Conservation (phyloP, 2,329 filamentous ascomycete genomes). For the Stachybotrys elegans region DNA sequence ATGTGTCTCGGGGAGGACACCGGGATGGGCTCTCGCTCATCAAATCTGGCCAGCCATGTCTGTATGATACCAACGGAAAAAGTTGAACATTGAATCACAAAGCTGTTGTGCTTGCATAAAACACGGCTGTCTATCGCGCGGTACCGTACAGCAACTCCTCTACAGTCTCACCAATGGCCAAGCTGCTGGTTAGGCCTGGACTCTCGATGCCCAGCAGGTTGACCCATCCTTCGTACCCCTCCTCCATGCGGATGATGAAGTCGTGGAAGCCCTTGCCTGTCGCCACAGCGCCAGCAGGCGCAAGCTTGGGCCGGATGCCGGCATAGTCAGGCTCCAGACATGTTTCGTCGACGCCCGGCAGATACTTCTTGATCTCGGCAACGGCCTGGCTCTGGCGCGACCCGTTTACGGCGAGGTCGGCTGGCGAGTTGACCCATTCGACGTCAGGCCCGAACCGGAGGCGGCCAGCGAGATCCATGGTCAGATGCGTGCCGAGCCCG, state of each 20-base stretch:
- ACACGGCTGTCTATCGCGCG: too few relatives aligned
- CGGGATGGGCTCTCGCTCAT: too few relatives aligned
- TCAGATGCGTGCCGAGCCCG: constrained; percentile 89
- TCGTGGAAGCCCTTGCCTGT: constrained; percentile 71
- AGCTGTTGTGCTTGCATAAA: too few relatives aligned
- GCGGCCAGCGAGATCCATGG: constrained; percentile 77
- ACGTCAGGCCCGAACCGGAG: constrained; percentile 93
- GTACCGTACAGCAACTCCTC: constrained; percentile 40
- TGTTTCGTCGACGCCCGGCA: constrained; percentile 65
- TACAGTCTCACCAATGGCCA: constrained; percentile 83
- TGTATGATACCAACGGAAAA: too few relatives aligned
- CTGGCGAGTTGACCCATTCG: constrained; percentile 76
- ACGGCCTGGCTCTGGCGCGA: constrained; percentile 62
- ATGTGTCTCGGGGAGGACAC: too few relatives aligned
- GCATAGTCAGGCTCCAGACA: constrained; percentile 79
- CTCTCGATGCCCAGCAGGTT: constrained; percentile 93
- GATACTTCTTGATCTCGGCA: constrained; percentile 69
- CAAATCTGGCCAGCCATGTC: too few relatives aligned
- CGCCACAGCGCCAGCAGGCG: constrained; percentile 51
- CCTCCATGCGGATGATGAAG: constrained; percentile 74
- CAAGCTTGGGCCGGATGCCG: constrained; percentile 85
- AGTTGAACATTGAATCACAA: too few relatives aligned
- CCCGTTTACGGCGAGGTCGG: constrained; percentile 64
- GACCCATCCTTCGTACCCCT: constrained; percentile 76
- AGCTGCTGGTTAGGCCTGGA: constrained; percentile 78